These are phyloP conservation scores for Penicillium pulvis DNA, from an alignment of 495 filamentous ascomycete species.

Conservation along the genomic window DNA sequence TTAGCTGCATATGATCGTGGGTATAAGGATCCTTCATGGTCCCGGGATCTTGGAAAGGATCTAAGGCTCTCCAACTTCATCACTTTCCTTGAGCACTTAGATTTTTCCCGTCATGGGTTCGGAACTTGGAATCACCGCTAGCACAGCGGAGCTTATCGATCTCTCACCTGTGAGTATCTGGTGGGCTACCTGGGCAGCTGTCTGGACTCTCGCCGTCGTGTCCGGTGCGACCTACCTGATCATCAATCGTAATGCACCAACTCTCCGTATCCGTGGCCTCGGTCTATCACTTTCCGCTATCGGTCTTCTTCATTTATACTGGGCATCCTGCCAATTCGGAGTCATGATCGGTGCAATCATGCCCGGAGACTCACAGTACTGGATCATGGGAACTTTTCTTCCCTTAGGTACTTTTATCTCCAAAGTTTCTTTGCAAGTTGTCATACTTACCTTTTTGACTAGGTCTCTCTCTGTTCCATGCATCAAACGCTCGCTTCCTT, in stretches of 20 bases:
- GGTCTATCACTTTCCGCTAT: conserved; percentile 61
- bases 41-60: neutral
- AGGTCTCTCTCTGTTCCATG: conserved; percentile 66
- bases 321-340: conserved; percentile 59
- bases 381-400: conserved; percentile 74
- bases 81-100: neutral
- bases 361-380: conserved; percentile 63
- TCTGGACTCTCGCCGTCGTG: conserved; percentile 59
- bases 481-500: conserved; percentile 64
- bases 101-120: conserved; percentile 31
- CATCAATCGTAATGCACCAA: conserved; percentile 54
- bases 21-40: neutral
- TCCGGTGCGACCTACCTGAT: conserved; percentile 57
- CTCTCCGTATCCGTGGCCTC: conserved; percentile 64
- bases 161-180: conserved; percentile 33
- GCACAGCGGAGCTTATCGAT: conserved; percentile 29
- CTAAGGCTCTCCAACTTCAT: conserved; percentile 2
- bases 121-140: conserved; percentile 35
- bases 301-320: conserved; percentile 65
- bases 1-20: neutral
- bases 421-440: neutral
- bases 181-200: conserved; percentile 36
- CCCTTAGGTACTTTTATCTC: conserved; percentile 55
- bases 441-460: neutral
- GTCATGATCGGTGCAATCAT: conserved; percentile 61